Percentiles rank a stretch among this genome's conserved stretches.
Evolutionary conservation across 2,329 filamentous ascomycete species (phyloP).

Genomic region (Aureobasidium subglaciale): DNA sequence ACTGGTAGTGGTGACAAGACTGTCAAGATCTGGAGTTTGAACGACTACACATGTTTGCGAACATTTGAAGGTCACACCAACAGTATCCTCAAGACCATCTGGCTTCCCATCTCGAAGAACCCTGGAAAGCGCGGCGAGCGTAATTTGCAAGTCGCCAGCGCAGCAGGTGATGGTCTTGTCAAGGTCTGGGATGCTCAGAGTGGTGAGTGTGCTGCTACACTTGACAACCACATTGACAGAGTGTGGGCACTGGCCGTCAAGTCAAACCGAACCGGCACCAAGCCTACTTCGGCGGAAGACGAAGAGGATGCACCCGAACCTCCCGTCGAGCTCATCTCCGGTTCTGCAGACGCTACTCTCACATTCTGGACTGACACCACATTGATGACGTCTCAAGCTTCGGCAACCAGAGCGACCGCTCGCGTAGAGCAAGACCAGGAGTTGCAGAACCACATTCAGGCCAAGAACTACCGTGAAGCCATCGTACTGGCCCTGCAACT

Average conservation of each 20-base stretch:
- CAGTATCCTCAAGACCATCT: conserved; percentile 86
- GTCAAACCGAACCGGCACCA: conserved; percentile 30
- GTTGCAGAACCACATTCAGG: conserved; percentile 83
- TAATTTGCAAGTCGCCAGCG: conserved; percentile 69
- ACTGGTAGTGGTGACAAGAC: conserved; percentile 96
- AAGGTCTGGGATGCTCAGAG: conserved; percentile 90
- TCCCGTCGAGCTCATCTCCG: conserved; percentile 73
- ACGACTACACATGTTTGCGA: conserved; percentile 84
- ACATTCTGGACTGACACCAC: conserved; percentile 96
- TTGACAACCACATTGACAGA: conserved; percentile 94
- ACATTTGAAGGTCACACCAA: conserved; percentile 97
- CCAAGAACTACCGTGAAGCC: conserved; percentile 83
- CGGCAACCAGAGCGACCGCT: conserved; percentile 65
- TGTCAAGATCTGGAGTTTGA: conserved; percentile 87
- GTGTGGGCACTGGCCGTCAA: conserved; percentile 84
- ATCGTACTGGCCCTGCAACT: conserved; percentile 87
- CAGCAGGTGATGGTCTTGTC: conserved; percentile 87
- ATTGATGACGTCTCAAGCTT: conserved; percentile 65
- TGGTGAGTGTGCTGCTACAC: conserved; percentile 77
- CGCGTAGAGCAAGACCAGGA: conserved; percentile 92
- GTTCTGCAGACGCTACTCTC: conserved; percentile 83
- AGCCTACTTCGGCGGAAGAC: conserved; percentile 14
- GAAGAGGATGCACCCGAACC: conserved; percentile 18
- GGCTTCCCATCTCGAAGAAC: conserved; percentile 55
- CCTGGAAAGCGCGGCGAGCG: conserved; percentile 39